Conservation (phyloP, 805 yeast genomes). For the Pichia kluyveri region DNA sequence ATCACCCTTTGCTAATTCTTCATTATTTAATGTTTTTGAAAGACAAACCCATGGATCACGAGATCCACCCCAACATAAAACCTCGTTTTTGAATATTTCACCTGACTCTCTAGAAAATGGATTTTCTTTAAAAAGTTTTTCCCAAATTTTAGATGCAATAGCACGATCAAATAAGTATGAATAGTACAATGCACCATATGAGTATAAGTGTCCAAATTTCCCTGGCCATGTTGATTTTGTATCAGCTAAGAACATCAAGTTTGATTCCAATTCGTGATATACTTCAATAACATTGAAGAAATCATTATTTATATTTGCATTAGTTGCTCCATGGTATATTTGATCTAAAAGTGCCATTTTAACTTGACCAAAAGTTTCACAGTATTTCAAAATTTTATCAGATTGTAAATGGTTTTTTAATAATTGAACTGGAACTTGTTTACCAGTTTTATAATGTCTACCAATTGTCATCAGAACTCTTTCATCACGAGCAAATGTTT, state of each 20-base stretch:
- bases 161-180: constrained; percentile 88
- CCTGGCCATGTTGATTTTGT: constrained; percentile 82
- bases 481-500: constrained; percentile 77
- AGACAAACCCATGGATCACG: constrained; percentile 82
- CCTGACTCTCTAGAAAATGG: constrained; percentile 74
- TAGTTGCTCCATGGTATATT: constrained; percentile 48
- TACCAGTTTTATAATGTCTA: constrained; percentile 58
- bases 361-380: constrained; percentile 80
- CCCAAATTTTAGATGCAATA: constrained; percentile 81
- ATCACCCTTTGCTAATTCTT: constrained; percentile 53
- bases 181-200: constrained; percentile 92
- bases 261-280: constrained; percentile 58
- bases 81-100: constrained; percentile 55
- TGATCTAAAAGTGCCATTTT: constrained; percentile 90
- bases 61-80: constrained; percentile 91
- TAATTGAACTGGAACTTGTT: constrained; percentile 42
- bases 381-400: constrained; percentile 44
- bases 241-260: constrained; percentile 57
- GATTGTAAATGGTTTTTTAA: constrained; percentile 38
- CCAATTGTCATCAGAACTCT: constrained; percentile 70
- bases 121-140: constrained; percentile 54
- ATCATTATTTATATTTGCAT: constrained; percentile 21
- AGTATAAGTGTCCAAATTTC: constrained; percentile 84
- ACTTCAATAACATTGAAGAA: constrained; percentile 49
- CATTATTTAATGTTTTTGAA: constrained; percentile 65